Evolutionary conservation across 305 asterid genomes (phyloP), one percentile per base, ranked within the genome.

Genomic region (Solanum aculeatissimum): DNA sequence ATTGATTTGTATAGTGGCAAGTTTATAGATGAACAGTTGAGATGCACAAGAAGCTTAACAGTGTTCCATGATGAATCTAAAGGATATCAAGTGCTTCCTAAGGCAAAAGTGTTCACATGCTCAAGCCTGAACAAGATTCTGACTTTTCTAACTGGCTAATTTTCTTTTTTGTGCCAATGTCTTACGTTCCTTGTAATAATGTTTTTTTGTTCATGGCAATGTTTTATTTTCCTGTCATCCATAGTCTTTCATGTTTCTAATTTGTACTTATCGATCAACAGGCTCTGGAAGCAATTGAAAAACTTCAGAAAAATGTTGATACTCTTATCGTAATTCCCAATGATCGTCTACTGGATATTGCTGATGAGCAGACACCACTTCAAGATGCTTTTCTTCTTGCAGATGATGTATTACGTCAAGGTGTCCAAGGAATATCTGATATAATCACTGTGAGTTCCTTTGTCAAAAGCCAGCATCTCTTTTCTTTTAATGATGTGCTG

Each of bases 361-460:
- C 99, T 55, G 98, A 90, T 85, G 98, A 93, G 86, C 95, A 95
- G 82, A 95, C 98, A 68, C 92, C 98, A 16, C 95, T 96, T 89
- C 99, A 96, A 85, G 98, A 95, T 90, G 99, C 99, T 84, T 96
- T 96, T 90, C 97, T 95, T 90, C 90, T 95, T 84, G 99, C 99
- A 68, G 99, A 96, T 87, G 99, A 96, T 85, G 99, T 96, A 78
- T 91, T 96, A 80, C 97, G 97, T 77, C 99, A 95, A 88, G 99
- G 99, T 78, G 98, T 95, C 75, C 98, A 95, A 90, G 99, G 99
- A 86, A 96, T 96, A 86, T 92, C 99, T 60, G 98, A 96, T 90
- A 94, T 95, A 90, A 96, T 95, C 89, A 95, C 98, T 1, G 99
- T 96, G 85, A 88, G 98, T 89, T 53, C 83, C 58, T 65, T 62